These are phyloP conservation scores for Nakaseomyces uthaithaninus DNA, from an alignment of 1,139 yeast species.

Conservation along the genomic window DNA sequence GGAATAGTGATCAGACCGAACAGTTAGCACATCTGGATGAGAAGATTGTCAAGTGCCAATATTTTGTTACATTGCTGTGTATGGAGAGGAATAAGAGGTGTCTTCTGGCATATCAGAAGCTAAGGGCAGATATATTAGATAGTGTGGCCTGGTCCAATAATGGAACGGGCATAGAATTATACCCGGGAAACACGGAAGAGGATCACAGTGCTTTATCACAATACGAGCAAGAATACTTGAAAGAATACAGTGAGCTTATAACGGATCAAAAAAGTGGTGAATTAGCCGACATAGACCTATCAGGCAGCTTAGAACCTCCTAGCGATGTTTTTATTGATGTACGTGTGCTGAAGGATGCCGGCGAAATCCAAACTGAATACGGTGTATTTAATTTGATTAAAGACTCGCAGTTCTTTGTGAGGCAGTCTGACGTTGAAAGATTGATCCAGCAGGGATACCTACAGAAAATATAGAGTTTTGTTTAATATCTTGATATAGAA, in stretches of 20 bases:
- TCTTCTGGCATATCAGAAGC: slow-evolving; percentile 69
- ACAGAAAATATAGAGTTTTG: slow-evolving; percentile 63
- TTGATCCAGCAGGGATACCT: slow-evolving; percentile 90
- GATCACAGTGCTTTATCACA: slow-evolving; percentile 50
- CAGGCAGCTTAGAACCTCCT: slow-evolving; percentile 87
- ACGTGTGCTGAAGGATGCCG: slow-evolving; percentile 86
- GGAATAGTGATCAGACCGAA: slow-evolving; percentile 22
- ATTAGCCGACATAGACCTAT: slow-evolving; percentile 77
- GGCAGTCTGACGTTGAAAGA: slow-evolving; percentile 90
- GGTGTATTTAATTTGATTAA: slow-evolving; percentile 94
- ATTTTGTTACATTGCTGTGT: slow-evolving; percentile 72
- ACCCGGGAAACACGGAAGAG: slow-evolving; percentile 25
- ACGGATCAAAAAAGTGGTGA: slow-evolving; percentile 65
- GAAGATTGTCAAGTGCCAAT: slow-evolving; percentile 56
- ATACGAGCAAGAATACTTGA: slow-evolving; percentile 71
- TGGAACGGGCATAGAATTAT: slow-evolving; percentile 26
- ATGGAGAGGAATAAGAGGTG: slow-evolving; percentile 87
- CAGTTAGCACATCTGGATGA: slow-evolving; percentile 31
- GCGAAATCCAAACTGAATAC: slow-evolving; percentile 94
- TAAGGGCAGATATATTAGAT: slow-evolving; percentile 60
- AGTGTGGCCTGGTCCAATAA: slow-evolving; percentile 59
- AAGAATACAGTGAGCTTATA: slow-evolving; percentile 60
- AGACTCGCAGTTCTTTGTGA: slow-evolving; percentile 87
- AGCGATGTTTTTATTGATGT: slow-evolving; percentile 87
- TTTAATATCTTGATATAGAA: too few species aligned